phyloP scores from a whole-genome alignment of 306 rosid species.

The Begonia loranthoides region DNA sequence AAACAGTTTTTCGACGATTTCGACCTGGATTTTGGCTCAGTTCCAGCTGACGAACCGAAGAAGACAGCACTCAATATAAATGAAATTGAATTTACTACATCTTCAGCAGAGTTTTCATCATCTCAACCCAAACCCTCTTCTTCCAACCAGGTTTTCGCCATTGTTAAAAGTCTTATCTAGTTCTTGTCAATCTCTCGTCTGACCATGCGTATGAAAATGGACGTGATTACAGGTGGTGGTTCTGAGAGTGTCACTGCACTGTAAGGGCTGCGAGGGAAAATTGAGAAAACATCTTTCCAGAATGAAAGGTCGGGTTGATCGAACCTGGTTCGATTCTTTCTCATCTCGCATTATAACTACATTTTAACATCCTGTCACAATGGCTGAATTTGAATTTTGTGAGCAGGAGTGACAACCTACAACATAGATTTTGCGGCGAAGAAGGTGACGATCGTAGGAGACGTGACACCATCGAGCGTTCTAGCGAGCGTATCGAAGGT shows the following conservation, averaged over 20 bases:
- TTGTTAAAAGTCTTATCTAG: too few species aligned
- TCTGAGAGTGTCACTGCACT: slow-evolving; percentile 52
- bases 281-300: slow-evolving; percentile 51
- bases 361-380: background rate
- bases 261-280: slow-evolving; percentile 67
- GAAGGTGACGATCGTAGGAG: slow-evolving; percentile 15
- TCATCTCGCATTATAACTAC: too few species aligned
- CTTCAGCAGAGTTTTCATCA: slow-evolving; percentile 1
- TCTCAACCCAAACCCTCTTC: slow-evolving; percentile 4
- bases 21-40: slow-evolving; percentile 3
- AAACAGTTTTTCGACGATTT: slow-evolving; percentile 2
- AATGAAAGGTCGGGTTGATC: slow-evolving; percentile 39
- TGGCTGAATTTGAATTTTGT: too few species aligned
- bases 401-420: slow-evolving; percentile 13
- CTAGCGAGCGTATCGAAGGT: slow-evolving; percentile 15
- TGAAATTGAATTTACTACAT: slow-evolving; percentile 4
- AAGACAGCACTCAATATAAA: background rate
- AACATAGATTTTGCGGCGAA: slow-evolving; percentile 12
- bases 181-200: too few species aligned
- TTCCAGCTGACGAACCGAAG: slow-evolving; percentile 1
- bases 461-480: slow-evolving; percentile 5
- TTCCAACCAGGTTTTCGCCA: slow-evolving; percentile 5
- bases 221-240: slow-evolving; percentile 35
- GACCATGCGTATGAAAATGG: background rate
- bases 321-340: too few species aligned